phyloP scores from a whole-genome alignment of 257 asterid genomes.

The Cruciata laevipes region DNA sequence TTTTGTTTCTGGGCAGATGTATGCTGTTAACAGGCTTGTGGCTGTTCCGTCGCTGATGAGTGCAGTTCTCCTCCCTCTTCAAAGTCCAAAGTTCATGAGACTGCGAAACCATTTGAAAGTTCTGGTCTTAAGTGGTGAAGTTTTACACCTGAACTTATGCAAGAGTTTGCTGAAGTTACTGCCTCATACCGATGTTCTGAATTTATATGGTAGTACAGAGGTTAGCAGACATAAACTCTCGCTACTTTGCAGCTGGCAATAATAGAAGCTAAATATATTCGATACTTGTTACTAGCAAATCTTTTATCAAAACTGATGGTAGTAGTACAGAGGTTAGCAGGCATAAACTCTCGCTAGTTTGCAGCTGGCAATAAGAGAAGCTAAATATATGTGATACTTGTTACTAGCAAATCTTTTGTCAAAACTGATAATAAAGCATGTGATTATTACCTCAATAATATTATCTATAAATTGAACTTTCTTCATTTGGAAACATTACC shows the following conservation, averaged over 20 bases:
- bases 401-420: not conserved
- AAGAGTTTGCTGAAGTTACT: slow-evolving; percentile 55
- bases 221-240: slow-evolving; percentile 32
- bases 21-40: slow-evolving; percentile 64
- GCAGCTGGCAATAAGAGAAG: not conserved
- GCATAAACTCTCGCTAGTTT: slow-evolving; percentile 4
- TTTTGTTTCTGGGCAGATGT: slow-evolving; percentile 45
- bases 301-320: not conserved
- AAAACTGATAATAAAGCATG: not conserved
- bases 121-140: slow-evolving; percentile 82
- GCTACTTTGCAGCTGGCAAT: slow-evolving; percentile 1
- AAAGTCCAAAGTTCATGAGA: slow-evolving; percentile 26
- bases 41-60: slow-evolving; percentile 87
- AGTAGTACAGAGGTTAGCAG: slow-evolving; percentile 94
- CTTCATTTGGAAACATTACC: not conserved
- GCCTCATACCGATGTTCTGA: slow-evolving; percentile 65
- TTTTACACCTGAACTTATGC: slow-evolving; percentile 54
- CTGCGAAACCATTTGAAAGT: slow-evolving; percentile 55
- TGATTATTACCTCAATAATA: not conserved
- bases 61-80: slow-evolving; percentile 56
- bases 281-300: not conserved
- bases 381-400: not conserved
- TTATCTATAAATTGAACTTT: not conserved
- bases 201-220: slow-evolving; percentile 97
- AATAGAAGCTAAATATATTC: not conserved